Percentiles rank a stretch among this genome's conserved stretches.
These are phyloP conservation scores for Circinella umbellata DNA, from an alignment of 371 early-diverging fungal genomes.

Conservation along the genomic window DNA sequence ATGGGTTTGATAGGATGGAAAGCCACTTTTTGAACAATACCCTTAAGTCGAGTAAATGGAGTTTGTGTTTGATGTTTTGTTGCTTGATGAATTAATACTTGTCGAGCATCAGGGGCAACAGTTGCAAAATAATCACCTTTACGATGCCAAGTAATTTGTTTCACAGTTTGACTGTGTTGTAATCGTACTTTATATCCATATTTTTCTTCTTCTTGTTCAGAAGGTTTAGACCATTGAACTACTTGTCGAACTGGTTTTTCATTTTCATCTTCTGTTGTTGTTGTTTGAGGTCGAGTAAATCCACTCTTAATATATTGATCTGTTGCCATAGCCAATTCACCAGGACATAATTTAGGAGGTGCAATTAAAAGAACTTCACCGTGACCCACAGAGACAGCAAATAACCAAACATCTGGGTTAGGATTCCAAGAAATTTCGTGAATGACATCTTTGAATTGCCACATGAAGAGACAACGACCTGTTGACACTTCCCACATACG, in stretches of 20 bases:
- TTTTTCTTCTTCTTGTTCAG: slow-evolving; percentile 53
- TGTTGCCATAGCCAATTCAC: slow-evolving; percentile 50
- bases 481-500: slow-evolving; percentile 92
- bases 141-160: slow-evolving; percentile 91
- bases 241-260: slow-evolving; percentile 22
- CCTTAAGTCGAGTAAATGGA: slow-evolving; percentile 88
- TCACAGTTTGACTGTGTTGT: slow-evolving; percentile 66
- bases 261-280: slow-evolving; percentile 29
- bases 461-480: slow-evolving; percentile 83
- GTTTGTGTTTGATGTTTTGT: slow-evolving; percentile 87
- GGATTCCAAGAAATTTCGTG: slow-evolving; percentile 91
- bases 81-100: slow-evolving; percentile 92
- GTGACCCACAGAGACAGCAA: slow-evolving; percentile 77
- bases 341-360: slow-evolving; percentile 56
- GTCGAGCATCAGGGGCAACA: slow-evolving; percentile 73
- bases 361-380: slow-evolving; percentile 58
- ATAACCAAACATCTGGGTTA: slow-evolving; percentile 71
- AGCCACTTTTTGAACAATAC: slow-evolving; percentile 83
- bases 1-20: slow-evolving; percentile 96
- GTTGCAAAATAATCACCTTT: slow-evolving; percentile 96
- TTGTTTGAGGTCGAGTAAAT: slow-evolving; percentile 32
- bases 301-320: slow-evolving; percentile 61
- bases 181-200: slow-evolving; percentile 61
- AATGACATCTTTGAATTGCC: slow-evolving; percentile 73
- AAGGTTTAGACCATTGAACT: slow-evolving; percentile 66